Percentiles rank a stretch among this genome's conserved stretches.
Evolutionary conservation across 1,139 yeast species (phyloP).

Genomic region (Diutina rugosa): DNA sequence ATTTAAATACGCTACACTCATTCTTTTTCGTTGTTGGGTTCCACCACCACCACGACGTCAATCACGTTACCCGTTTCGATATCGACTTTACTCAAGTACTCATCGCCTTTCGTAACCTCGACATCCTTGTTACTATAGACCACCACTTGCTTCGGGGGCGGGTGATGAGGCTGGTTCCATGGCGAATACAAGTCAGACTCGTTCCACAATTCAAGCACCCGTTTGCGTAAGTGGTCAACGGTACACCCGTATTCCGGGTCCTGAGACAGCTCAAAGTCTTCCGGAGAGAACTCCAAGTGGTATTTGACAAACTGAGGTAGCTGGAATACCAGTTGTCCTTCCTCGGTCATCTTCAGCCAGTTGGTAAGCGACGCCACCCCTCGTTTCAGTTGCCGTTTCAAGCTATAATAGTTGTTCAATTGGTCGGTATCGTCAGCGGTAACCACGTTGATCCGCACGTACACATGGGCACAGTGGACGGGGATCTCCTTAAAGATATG

Average conservation of each 20-base stretch:
- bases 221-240: constrained; percentile 44
- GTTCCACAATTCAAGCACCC: constrained; percentile 37
- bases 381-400: constrained; percentile 12
- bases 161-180: constrained; percentile 9
- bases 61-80: constrained; percentile 58
- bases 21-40: not conserved
- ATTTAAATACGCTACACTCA: too few relatives aligned
- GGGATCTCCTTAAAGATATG: constrained; percentile 61
- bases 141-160: constrained; percentile 4
- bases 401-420: constrained; percentile 16
- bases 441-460: constrained; percentile 33
- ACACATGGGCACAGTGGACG: constrained; percentile 65
- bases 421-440: constrained; percentile 5
- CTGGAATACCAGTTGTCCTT: constrained; percentile 12
- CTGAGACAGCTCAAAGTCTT: constrained; percentile 40
- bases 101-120: constrained; percentile 9
- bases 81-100: constrained; percentile 45
- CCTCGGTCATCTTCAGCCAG: constrained; percentile 10
- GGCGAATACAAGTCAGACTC: constrained; percentile 32
- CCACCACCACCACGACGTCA: constrained; percentile 26
- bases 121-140: not conserved
- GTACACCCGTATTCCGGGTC: constrained; percentile 57
- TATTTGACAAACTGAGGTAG: constrained; percentile 34
- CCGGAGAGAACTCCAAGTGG: constrained; percentile 71
- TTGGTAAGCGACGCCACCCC: constrained; percentile 10